A percentile compares a stretch with the other conserved stretches of the same genome.
phyloP scores from a whole-genome alignment of 2,329 filamentous ascomycete species.

The Fusarium sterilihyphosum region DNA sequence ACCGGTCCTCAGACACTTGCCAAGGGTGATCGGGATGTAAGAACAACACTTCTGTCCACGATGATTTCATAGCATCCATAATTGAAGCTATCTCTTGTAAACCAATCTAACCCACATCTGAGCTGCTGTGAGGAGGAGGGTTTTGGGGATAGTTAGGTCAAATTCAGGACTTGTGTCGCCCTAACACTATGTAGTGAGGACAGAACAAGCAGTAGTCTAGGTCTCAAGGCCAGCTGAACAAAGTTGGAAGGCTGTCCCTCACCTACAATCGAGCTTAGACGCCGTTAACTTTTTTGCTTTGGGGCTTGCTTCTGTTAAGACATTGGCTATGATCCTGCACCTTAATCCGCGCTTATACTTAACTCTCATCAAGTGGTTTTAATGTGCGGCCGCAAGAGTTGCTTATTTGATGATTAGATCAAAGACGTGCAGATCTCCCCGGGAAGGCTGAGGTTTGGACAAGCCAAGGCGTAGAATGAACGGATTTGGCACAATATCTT shows the following conservation, averaged over 20 bases:
- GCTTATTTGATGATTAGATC: conserved; percentile 4
- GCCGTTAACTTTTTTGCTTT: conserved; percentile 14
- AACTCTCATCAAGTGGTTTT: not conserved
- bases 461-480: not conserved
- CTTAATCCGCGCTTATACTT: not conserved
- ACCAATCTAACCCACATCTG: not conserved
- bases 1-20: not conserved
- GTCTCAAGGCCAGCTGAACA: not conserved
- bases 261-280: not conserved
- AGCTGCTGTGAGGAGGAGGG: conserved; percentile 5
- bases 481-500: conserved; percentile 4
- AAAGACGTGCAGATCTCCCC: conserved; percentile 4
- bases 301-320: not conserved
- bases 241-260: conserved; percentile 1
- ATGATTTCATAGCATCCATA: conserved; percentile 31
- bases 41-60: not conserved
- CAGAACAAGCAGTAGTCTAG: not conserved
- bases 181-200: conserved; percentile 5
- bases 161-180: not conserved
- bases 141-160: not conserved
- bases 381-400: conserved; percentile 8
- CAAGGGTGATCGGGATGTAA: conserved; percentile 18
- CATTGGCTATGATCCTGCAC: not conserved
- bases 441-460: conserved; percentile 11
- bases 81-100: conserved; percentile 5